Evolutionary conservation across 257 asterid genomes (phyloP), one percentile per base, ranked within the genome.

Genomic region (Nicotiana attenuata): DNA sequence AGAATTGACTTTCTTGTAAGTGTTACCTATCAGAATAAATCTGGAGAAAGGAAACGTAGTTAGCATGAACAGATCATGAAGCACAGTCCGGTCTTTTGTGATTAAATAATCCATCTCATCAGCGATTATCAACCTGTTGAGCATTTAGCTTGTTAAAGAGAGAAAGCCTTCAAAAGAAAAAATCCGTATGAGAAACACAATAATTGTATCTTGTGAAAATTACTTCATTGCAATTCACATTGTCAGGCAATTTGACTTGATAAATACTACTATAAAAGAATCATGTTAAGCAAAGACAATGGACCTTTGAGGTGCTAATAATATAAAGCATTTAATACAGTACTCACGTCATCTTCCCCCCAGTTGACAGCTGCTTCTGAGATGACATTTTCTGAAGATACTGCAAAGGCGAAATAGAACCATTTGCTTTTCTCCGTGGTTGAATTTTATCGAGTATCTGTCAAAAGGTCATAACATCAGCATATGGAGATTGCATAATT

Each of bases 81-180:
- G 98, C 82, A 91, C 94, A 3, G 89, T 90, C 53, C 92, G 90
- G 83, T 97, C 99, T 88, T 85, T 92, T 79, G 98, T 91, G 56
- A 96, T 93, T 89, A 96, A 90, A 88, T 91, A 96, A 91, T 96
- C 99, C 92, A 96, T 87, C 90, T 96, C 99, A 78, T 96, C 99
- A 83, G 90, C 98, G 77, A 96, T 76, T 83, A 96, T 86, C 59
- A 96, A 86, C 81, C 99, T 96, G 93, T 87, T 76, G 45, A 38
- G 45, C 45, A 38, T 38, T 38, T 38, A 38, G 10, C 45, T 7
- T 38, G 45, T 38, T 38, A 38, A 38, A 7, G 45, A 38, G 10
- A 7, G 45, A 7, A 38, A 38, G 45, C 10, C 45, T 38, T 38
- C 45, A 38, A 38, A 7, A 7, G 7, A 7, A 38, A 38, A 38